Evolutionary conservation across 2,329 filamentous ascomycete species (phyloP), one percentile per base, ranked within the genome.

Genomic region (Penicillium concentricum): DNA sequence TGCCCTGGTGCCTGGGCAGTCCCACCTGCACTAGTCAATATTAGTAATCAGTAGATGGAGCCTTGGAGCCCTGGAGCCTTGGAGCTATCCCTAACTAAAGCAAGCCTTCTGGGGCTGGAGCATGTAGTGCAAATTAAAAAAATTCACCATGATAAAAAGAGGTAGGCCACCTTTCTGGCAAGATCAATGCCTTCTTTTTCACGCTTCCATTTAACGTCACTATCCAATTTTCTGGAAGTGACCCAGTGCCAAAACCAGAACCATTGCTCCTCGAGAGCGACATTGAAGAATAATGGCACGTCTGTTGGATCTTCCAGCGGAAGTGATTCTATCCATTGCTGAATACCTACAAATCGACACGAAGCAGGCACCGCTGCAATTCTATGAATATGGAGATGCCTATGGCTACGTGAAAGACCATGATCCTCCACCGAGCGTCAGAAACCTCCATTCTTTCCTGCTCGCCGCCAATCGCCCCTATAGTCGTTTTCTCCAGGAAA

Each of bases 231-330:
- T 3, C 35, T 34, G 13, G 4, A 28, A 13, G 28, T 44, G 30
- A 51, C 32, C 24, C 13, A 32, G 30, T 28, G 7, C 26, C 26
- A 20, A n/a, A n/a, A 12, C 30, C 20, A 37, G 42, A 42, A 44
- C 24, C 26, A 32, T 30, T 45, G n/a, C 26, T 10, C 35, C 13
- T 35, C 28, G 22, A 28, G 32, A 47, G 35, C 13, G n/a, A 32
- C 30, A 32, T 32, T 32, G 30, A 32, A 42, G 7, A 44, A 52
- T 3, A 13, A 60, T 58, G 56, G 18, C 52, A 30, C 4, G 24
- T 7, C 51, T 60, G 7, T 22, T 47, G 13, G 56, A 59, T 28
- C 56, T 60, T 54, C 58, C 58, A 8, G 13, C 34, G 24, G 58
- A 59, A 22, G 1, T 60, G 9, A 47, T 60, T 37, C 30, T 60